A percentile compares a stretch with the other conserved stretches of the same genome.
These are phyloP conservation scores for Arthrobotrys megalospora DNA, from an alignment of 2,329 filamentous ascomycete genomes.

Conservation along the genomic window DNA sequence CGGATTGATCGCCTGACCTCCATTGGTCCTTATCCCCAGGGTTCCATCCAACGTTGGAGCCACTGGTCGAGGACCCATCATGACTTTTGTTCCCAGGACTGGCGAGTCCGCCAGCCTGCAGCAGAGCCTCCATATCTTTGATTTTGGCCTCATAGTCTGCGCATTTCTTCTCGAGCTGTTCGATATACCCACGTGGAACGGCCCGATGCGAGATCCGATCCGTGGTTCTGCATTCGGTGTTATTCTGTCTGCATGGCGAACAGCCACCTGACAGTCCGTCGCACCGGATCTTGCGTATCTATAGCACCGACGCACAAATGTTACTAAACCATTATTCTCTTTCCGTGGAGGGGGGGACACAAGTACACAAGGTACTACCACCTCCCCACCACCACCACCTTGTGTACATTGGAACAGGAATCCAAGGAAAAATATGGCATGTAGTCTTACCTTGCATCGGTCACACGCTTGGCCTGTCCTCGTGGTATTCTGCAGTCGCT, in stretches of 20 bases:
- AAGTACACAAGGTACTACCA: background rate
- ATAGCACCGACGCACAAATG: conserved; percentile 44
- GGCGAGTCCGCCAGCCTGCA: conserved; percentile 70
- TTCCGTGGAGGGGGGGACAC: background rate
- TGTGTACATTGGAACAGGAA: background rate
- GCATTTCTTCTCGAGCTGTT: conserved; percentile 77
- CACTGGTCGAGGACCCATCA: conserved; percentile 37
- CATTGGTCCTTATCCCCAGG: conserved; percentile 48
- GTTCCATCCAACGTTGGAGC: conserved; percentile 45
- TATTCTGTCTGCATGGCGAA: conserved; percentile 83
- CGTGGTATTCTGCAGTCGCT: conserved; percentile 72
- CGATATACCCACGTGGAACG: conserved; percentile 82
- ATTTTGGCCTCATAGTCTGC: conserved; percentile 77
- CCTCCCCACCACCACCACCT: conserved; percentile 5
- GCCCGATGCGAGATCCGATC: conserved; percentile 88
- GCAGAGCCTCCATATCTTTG: conserved; percentile 77
- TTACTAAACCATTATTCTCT: conserved; percentile 24
- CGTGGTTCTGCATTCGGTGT: conserved; percentile 84
- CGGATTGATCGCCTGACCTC: conserved; percentile 11
- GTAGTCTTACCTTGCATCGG: conserved; percentile 79
- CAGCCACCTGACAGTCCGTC: conserved; percentile 85
- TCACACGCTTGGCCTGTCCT: conserved; percentile 89
- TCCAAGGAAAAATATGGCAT: background rate
- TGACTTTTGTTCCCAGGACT: conserved; percentile 38
- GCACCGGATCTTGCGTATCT: conserved; percentile 90